Conservation (phyloP, 2,329 filamentous ascomycete species). For the Talaromyces sp. region DNA sequence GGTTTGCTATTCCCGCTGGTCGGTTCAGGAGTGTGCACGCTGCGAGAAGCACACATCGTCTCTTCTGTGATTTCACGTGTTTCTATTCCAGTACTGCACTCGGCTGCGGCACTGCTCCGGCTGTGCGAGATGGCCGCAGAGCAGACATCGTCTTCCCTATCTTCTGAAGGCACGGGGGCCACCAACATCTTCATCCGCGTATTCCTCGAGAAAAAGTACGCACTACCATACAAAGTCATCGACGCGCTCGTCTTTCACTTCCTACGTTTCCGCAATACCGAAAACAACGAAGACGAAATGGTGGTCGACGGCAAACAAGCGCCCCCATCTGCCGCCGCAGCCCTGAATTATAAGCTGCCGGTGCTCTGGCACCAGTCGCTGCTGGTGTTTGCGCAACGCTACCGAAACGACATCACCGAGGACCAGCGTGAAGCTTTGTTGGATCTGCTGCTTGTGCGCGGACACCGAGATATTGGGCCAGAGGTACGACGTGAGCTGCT, state of each 20-base stretch:
- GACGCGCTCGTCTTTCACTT: conserved; percentile 97
- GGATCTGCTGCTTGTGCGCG: conserved; percentile 77
- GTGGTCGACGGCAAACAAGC: conserved; percentile 31
- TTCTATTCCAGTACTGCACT: conserved; percentile 86
- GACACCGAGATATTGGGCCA: conserved; percentile 82
- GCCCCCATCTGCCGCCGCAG: conserved; percentile 37
- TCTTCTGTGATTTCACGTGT: conserved; percentile 79
- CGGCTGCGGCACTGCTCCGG: conserved; percentile 82
- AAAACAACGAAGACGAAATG: conserved; percentile 51
- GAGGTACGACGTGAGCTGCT: conserved; percentile 86
- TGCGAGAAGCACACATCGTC: conserved; percentile 88
- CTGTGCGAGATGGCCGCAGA: conserved; percentile 93
- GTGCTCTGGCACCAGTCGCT: conserved; percentile 96
- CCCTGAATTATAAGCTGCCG: conserved; percentile 64
- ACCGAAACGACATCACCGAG: conserved; percentile 93
- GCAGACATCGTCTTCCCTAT: conserved; percentile 67
- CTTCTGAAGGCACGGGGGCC: conserved; percentile 77
- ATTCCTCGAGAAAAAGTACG: conserved; percentile 94
- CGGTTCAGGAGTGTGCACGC: conserved; percentile 76
- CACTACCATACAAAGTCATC: conserved; percentile 88
- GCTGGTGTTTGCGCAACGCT: conserved; percentile 86
- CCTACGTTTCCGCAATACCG: conserved; percentile 73
- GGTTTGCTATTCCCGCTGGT: conserved; percentile 90
- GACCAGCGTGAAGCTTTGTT: conserved; percentile 88
- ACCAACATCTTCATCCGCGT: conserved; percentile 95